These are phyloP conservation scores for Cercospora nicotianae DNA, from an alignment of 2,329 filamentous ascomycete species.

Conservation along the genomic window DNA sequence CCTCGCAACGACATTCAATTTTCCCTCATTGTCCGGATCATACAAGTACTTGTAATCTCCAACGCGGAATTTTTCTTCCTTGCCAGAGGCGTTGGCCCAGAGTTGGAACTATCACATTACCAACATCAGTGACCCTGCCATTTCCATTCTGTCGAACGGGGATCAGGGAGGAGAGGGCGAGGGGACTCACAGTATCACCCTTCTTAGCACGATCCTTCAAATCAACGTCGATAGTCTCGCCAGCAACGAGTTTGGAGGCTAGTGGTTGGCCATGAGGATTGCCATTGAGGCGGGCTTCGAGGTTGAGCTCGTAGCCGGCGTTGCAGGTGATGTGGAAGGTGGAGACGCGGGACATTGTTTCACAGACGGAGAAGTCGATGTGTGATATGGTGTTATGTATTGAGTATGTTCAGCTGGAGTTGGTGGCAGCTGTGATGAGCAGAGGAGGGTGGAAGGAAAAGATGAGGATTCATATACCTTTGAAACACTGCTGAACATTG, in stretches of 20 bases:
- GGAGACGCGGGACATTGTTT: not conserved
- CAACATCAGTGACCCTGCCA: too few relatives aligned
- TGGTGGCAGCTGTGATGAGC: not conserved
- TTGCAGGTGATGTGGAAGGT: not conserved
- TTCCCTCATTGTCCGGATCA: not conserved
- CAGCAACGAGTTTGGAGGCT: not conserved
- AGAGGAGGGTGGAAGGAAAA: not conserved
- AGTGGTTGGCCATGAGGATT: not conserved
- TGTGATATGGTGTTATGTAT: not conserved
- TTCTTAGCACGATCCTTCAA: constrained; percentile 1
- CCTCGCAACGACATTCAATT: not conserved
- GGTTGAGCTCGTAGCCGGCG: constrained; percentile 3
- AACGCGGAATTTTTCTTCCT: not conserved
- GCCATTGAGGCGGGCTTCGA: constrained; percentile 1
- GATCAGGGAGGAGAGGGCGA: too few relatives aligned
- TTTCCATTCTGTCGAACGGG: too few relatives aligned
- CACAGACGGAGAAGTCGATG: not conserved
- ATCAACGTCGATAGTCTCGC: not conserved
- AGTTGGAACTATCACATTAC: not conserved
- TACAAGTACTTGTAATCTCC: constrained; percentile 1
- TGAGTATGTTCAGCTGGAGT: not conserved
- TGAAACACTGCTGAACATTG: not conserved
- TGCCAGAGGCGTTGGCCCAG: not conserved
- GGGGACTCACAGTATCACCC: not conserved
- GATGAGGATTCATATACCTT: not conserved